These are phyloP conservation scores for Akanthomyces uredinophilus DNA, from an alignment of 2,329 filamentous ascomycete species.

Conservation along the genomic window DNA sequence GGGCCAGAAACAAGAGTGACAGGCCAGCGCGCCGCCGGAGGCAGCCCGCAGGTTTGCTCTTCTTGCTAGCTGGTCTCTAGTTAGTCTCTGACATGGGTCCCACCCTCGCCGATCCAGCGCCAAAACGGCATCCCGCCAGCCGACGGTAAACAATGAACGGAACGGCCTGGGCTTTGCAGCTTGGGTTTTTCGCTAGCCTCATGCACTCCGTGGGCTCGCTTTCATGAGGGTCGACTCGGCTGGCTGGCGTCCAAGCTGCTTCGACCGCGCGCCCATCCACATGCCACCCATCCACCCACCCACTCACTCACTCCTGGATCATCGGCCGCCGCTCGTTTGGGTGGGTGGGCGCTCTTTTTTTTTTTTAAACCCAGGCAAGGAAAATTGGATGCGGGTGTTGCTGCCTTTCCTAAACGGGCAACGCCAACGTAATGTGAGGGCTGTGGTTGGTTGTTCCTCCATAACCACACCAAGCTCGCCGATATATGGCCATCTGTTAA, in stretches of 20 bases:
- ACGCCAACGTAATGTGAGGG: conserved; percentile 9
- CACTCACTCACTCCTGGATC: not conserved
- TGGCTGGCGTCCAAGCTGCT: not conserved
- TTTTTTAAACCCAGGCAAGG: not conserved
- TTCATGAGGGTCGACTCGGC: not conserved
- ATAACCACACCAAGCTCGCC: conserved; percentile 13
- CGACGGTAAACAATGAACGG: not conserved
- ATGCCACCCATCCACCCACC: not conserved
- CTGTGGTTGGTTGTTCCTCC: conserved; percentile 15
- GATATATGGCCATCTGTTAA: conserved; percentile 15
- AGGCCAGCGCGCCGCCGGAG: not conserved
- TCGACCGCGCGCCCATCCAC: not conserved
- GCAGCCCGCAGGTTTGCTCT: not conserved
- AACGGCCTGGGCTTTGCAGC: not conserved
- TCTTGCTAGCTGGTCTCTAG: too few relatives aligned
- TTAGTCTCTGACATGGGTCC: conserved; percentile 2
- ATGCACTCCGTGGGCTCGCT: not conserved
- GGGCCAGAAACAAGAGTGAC: not conserved
- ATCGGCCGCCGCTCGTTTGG: not conserved
- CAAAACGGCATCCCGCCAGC: conserved; percentile 7
- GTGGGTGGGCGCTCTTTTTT: not conserved
- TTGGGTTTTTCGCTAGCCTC: not conserved
- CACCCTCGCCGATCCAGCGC: conserved; percentile 9
- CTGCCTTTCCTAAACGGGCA: conserved; percentile 12
- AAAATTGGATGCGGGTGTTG: not conserved